These are phyloP conservation scores for Leccinellum albellum DNA, from an alignment of 768 basidiomycete species.

Conservation along the genomic window DNA sequence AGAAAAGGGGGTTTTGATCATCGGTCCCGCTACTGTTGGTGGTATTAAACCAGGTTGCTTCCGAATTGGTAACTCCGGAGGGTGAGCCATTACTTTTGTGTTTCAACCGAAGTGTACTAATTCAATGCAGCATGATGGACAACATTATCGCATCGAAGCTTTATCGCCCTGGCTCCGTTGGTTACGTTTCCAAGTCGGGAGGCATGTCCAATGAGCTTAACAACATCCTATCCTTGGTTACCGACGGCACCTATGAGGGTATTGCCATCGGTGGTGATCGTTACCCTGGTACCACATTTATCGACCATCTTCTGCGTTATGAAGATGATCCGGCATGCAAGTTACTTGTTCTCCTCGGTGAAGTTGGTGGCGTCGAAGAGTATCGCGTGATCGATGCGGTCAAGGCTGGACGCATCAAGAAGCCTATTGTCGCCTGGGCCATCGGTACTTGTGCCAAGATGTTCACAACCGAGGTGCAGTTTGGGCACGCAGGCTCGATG, in stretches of 20 bases:
- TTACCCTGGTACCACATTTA: conserved; percentile 97
- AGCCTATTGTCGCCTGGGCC: conserved; percentile 99
- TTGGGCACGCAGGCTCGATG: conserved; percentile 97
- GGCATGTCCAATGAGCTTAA: conserved; percentile 99
- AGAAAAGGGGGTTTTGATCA: conserved; percentile 85
- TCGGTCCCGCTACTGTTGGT: conserved; percentile 96
- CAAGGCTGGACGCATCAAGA: conserved; percentile 88
- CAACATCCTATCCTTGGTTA: conserved; percentile 95
- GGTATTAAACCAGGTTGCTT: conserved; percentile 99
- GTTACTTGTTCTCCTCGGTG: conserved; percentile 97
- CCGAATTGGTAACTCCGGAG: conserved; percentile 99
- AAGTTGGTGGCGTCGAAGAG: conserved; percentile 98
- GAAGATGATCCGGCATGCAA: conserved; percentile 97
- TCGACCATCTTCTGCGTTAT: conserved; percentile 97
- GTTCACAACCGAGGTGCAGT: conserved; percentile 99
- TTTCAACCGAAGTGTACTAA: conserved; percentile 1
- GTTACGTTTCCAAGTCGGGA: conserved; percentile 99
- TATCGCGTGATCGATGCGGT: conserved; percentile 99
- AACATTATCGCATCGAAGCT: conserved; percentile 99
- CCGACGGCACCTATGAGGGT: conserved; percentile 99
- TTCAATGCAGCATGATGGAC: conserved; percentile 85
- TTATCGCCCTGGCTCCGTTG: conserved; percentile 95
- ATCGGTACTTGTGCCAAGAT: conserved; percentile 99
- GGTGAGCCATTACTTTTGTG: conserved; percentile 43
- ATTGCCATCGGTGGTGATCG: conserved; percentile 99